Evolutionary conservation across 2,329 filamentous ascomycete genomes (phyloP), one percentile per base, ranked within the genome.

Genomic region (Neonectria ditissima): DNA sequence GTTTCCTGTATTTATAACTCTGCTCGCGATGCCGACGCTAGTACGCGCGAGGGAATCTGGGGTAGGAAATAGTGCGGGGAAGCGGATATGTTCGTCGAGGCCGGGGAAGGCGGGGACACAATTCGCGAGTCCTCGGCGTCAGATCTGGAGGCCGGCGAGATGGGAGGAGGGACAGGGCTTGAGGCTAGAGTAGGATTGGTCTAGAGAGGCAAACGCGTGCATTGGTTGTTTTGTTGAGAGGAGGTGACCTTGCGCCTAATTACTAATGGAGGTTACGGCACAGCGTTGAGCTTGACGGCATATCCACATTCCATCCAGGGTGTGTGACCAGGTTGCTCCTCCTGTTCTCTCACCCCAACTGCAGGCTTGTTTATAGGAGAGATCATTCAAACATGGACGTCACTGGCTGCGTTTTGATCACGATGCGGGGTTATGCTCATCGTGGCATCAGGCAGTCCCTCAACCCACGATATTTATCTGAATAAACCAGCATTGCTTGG

Each of bases 71-170:
- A 60, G 43, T 54, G 62, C 65, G 63, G 67, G 69, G 69, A 61
- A 57, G 22, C 51, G 22, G 18, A 30, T 34, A 32, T 34, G 37
- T 32, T 50, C 52, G 13, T 44, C 41, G 45, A 68, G 55, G 41
- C 59, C 61, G 58, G 69, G 67, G 58, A 55, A 69, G 45, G 52
- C 32, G 34, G 61, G 43, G 45, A 52, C 14, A 32, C 18, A 16
- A 39, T 54, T 53, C 43, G 55, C 56, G 52, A 56, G 53, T 37
- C 7, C 6, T 55, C 68, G 70, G 70, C 5, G 30, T 13, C 39
- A 72, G 57, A 71, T 68, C 26, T 72, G 39, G 50, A 55, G 2
- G 28, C 70, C 70, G 70, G 34, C 4, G 11, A 20, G n/a, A n/a
- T 18, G 11, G 34, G 2, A 11, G 26, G 47, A 45, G 26, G 41